Conservation (phyloP, 768 basidiomycete genomes). For the Mycena haematopus region DNA sequence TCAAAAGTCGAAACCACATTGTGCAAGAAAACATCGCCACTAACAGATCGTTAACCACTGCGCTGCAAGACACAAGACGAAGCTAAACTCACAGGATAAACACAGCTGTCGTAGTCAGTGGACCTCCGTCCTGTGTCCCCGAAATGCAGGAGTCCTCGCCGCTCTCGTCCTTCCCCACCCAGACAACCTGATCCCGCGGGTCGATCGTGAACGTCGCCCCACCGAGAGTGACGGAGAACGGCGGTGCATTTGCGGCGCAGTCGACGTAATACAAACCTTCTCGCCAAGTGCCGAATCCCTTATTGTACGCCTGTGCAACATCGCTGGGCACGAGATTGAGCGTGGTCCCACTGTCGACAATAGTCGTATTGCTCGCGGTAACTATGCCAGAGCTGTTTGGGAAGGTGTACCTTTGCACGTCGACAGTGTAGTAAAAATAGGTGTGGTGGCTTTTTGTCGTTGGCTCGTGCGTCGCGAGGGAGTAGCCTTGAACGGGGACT, state of each 20-base stretch:
- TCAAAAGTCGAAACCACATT: constrained; percentile 32
- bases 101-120: constrained; percentile 15
- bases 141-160: constrained; percentile 25
- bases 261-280: constrained; percentile 25
- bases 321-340: constrained; percentile 30
- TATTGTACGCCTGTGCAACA: constrained; percentile 29
- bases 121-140: constrained; percentile 32
- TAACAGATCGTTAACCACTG: neutral
- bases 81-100: constrained; percentile 32
- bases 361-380: constrained; percentile 20
- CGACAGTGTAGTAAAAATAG: constrained; percentile 28
- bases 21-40: constrained; percentile 28
- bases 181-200: constrained; percentile 27
- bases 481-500: constrained; percentile 31
- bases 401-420: constrained; percentile 28
- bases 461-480: constrained; percentile 17
- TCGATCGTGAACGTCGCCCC: constrained; percentile 29
- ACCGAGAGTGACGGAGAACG: constrained; percentile 30
- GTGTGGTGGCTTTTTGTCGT: constrained; percentile 13
- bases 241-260: constrained; percentile 27
- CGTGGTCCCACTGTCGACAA: constrained; percentile 32
- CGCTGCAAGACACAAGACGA: neutral
- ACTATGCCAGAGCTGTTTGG: constrained; percentile 11
- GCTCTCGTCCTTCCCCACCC: constrained; percentile 16
- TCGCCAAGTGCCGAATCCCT: constrained; percentile 20